Conservation (phyloP, 148 eudicot genomes). For the Arbutus unedo region DNA sequence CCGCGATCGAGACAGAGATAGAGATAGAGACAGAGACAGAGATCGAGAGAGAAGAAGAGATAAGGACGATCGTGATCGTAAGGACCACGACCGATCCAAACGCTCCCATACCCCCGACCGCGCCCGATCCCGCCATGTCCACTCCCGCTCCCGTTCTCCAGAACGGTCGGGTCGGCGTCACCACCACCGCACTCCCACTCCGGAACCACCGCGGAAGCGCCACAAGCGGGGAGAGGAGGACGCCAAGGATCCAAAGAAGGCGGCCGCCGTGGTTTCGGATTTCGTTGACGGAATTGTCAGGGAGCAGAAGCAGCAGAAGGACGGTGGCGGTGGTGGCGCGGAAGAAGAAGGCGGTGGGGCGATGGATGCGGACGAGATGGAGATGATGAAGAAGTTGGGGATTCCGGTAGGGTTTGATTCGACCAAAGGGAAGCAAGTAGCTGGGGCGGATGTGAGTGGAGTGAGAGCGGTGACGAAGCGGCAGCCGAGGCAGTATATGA, state of each 20-base stretch:
- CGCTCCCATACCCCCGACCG: slow-evolving; percentile 33
- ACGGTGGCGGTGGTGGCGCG: slow-evolving; percentile 15
- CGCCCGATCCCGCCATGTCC: slow-evolving; percentile 29
- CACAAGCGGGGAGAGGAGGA: slow-evolving; percentile 44
- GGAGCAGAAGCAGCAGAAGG: slow-evolving; percentile 46
- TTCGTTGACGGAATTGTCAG: slow-evolving; percentile 54
- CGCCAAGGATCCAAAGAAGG: slow-evolving; percentile 28
- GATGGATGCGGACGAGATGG: slow-evolving; percentile 61
- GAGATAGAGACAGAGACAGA: slow-evolving; percentile 20
- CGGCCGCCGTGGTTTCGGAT: slow-evolving; percentile 35
- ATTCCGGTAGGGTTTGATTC: slow-evolving; percentile 88
- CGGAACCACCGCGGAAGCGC: slow-evolving; percentile 54
- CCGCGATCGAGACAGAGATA: slow-evolving; percentile 6
- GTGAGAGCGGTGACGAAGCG: slow-evolving; percentile 82
- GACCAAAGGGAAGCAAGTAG: slow-evolving; percentile 85
- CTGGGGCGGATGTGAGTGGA: slow-evolving; percentile 81
- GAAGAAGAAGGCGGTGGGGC: slow-evolving; percentile 26
- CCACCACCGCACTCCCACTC: slow-evolving; percentile 45
- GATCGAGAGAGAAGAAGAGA: slow-evolving; percentile 19
- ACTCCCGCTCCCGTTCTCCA: slow-evolving; percentile 37
- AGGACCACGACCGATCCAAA: slow-evolving; percentile 46
- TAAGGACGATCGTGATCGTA: slow-evolving; percentile 35
- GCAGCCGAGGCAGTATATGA: slow-evolving; percentile 96
- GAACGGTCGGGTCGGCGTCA: slow-evolving; percentile 41
- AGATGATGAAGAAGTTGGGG: slow-evolving; percentile 95